Evolutionary conservation across 2,329 filamentous ascomycete species (phyloP).

Genomic region (Fonsecaea multimorphosa): DNA sequence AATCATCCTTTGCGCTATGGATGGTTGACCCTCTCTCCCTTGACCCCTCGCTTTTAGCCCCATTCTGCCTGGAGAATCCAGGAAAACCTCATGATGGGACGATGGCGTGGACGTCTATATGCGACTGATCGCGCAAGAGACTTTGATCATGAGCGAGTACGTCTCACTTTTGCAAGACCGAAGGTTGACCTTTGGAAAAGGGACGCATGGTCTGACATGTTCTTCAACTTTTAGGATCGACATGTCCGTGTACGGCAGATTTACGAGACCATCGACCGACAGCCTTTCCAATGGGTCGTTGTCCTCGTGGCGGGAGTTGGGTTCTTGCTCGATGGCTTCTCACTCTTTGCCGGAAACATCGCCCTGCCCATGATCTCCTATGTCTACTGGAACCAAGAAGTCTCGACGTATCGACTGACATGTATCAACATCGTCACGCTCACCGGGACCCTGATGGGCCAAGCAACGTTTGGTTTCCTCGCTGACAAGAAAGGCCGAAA

Average conservation of each 20-base stretch:
- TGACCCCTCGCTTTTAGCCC: slow-evolving; percentile 29
- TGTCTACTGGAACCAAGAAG: slow-evolving; percentile 54
- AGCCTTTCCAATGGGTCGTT: slow-evolving; percentile 51
- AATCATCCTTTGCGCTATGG: slow-evolving; percentile 17
- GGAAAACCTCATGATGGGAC: slow-evolving; percentile 23
- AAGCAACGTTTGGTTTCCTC: slow-evolving; percentile 55
- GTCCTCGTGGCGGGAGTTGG: slow-evolving; percentile 57
- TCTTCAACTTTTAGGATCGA: slow-evolving; percentile 44
- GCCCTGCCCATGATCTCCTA: slow-evolving; percentile 57
- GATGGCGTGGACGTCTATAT: slow-evolving; percentile 44
- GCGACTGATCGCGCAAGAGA: slow-evolving; percentile 53
- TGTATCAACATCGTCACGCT: slow-evolving; percentile 56
- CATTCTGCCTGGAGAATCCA: not conserved
- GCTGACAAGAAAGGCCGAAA: slow-evolving; percentile 57
- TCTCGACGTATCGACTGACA: slow-evolving; percentile 45
- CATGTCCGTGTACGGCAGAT: slow-evolving; percentile 52
- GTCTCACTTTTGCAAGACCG: slow-evolving; percentile 19
- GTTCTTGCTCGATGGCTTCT: slow-evolving; percentile 58
- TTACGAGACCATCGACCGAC: slow-evolving; percentile 53
- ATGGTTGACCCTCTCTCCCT: slow-evolving; percentile 9
- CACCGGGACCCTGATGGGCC: slow-evolving; percentile 55
- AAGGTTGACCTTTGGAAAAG: not conserved
- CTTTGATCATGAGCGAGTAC: slow-evolving; percentile 51
- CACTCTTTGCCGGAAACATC: slow-evolving; percentile 58
- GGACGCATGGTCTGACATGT: not conserved